Conservation (phyloP, 805 yeast species). For the Lachancea dasiensis region DNA sequence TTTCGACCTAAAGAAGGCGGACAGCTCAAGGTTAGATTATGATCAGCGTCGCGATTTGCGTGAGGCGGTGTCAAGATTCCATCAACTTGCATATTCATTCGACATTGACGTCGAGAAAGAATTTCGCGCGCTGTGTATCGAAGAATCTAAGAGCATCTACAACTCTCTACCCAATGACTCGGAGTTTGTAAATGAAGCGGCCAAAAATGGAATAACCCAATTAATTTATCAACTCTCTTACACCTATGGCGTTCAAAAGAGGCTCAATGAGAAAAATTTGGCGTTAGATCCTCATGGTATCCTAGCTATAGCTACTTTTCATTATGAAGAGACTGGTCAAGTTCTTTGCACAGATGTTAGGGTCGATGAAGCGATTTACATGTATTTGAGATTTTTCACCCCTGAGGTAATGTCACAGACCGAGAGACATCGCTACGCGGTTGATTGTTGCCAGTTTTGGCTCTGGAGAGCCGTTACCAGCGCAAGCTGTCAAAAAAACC, state of each 20-base stretch:
- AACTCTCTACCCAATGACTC: conserved; percentile 24
- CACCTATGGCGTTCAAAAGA: conserved; percentile 29
- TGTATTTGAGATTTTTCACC: conserved; percentile 38
- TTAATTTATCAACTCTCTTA: conserved; percentile 35
- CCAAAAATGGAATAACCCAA: conserved; percentile 32
- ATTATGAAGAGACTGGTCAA: conserved; percentile 18
- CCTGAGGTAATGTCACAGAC: conserved; percentile 32
- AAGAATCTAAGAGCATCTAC: conserved; percentile 40
- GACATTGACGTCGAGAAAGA: conserved; percentile 53
- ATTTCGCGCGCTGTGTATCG: conserved; percentile 33
- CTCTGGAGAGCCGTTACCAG: conserved; percentile 33
- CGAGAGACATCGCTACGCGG: conserved; percentile 20
- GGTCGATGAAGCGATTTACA: conserved; percentile 33
- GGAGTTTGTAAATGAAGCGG: conserved; percentile 28
- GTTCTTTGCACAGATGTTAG: conserved; percentile 17
- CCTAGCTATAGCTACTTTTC: conserved; percentile 23
- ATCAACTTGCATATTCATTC: conserved; percentile 51
- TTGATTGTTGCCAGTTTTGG: conserved; percentile 33
- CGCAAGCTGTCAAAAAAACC: conserved; percentile 18
- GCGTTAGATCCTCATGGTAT: conserved; percentile 32
- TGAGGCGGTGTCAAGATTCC: conserved; percentile 37
- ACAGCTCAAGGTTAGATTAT: conserved; percentile 10
- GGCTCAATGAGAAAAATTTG: conserved; percentile 28
- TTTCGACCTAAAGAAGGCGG: conserved; percentile 15
- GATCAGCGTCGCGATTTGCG: conserved; percentile 20